Conservation (phyloP, 164 flowering plant species). For the Tetrastigma voinierianum region DNA sequence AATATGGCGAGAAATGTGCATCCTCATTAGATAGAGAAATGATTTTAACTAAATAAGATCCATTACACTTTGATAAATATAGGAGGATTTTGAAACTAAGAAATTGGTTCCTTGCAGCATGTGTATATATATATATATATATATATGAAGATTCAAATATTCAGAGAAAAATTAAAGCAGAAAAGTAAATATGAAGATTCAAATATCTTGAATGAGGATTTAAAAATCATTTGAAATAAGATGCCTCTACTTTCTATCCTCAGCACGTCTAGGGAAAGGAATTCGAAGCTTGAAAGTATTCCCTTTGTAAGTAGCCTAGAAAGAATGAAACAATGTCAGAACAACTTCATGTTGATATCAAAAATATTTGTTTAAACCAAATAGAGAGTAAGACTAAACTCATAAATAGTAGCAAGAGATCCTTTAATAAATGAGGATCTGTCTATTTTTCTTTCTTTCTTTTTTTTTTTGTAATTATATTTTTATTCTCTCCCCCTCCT, state of each 20-base stretch:
- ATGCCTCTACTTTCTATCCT: constrained; percentile 81
- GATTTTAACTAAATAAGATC: no score
- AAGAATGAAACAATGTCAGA: not conserved
- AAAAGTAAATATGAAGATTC: not conserved
- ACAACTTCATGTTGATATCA: not conserved
- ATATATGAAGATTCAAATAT: not conserved
- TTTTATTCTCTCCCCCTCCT: no score
- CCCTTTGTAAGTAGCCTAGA: constrained; percentile 75
- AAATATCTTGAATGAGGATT: not conserved
- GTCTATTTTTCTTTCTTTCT: no score
- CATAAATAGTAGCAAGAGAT: no score
- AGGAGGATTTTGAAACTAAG: no score
- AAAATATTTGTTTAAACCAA: not conserved
- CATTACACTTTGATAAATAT: no score
- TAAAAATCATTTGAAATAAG: not conserved
- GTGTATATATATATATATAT: no score
- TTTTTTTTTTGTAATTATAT: no score
- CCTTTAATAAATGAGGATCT: no score
- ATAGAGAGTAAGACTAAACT: not conserved
- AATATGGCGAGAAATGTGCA: no score
- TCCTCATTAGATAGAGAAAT: no score
- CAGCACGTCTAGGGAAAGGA: constrained; percentile 90
- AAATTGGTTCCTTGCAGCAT: no score
- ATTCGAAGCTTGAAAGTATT: constrained; percentile 70
- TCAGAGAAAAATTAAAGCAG: not conserved